phyloP scores from a whole-genome alignment of 2,329 filamentous ascomycete genomes.

The Tricladium varicosporioides region DNA sequence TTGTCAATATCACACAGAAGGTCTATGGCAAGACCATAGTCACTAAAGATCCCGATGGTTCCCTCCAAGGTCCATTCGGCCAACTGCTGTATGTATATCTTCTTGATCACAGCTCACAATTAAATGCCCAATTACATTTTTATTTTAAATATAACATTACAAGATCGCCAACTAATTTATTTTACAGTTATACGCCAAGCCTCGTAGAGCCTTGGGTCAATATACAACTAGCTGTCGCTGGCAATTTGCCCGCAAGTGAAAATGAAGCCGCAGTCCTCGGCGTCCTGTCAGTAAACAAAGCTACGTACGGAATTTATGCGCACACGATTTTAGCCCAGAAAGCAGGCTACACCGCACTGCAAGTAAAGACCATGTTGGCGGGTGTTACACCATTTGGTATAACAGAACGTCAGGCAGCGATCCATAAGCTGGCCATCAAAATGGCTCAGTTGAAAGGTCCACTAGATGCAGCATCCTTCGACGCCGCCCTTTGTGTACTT shows the following conservation, averaged over 20 bases:
- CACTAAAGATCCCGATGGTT: background rate
- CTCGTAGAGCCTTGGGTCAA: background rate
- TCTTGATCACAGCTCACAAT: background rate
- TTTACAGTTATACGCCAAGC: background rate
- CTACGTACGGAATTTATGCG: constrained; percentile 1
- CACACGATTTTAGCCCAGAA: constrained; percentile 2
- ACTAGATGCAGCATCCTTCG: background rate
- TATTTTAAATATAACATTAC: background rate
- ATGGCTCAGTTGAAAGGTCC: background rate
- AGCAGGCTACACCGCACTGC: background rate
- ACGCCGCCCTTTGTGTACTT: background rate
- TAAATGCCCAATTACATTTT: background rate
- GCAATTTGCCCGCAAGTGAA: background rate
- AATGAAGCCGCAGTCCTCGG: constrained; percentile 3
- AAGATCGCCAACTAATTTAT: background rate
- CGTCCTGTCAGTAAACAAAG: constrained; percentile 1
- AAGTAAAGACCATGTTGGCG: background rate
- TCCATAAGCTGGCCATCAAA: constrained; percentile 1
- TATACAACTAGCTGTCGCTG: background rate
- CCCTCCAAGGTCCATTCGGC: background rate
- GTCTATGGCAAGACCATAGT: background rate
- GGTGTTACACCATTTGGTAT: background rate
- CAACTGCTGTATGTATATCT: constrained; percentile 3
- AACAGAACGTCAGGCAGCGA: background rate
- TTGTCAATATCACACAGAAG: background rate